These are phyloP conservation scores for Taphrina betulina DNA, from an alignment of 1,139 yeast species.

Conservation along the genomic window DNA sequence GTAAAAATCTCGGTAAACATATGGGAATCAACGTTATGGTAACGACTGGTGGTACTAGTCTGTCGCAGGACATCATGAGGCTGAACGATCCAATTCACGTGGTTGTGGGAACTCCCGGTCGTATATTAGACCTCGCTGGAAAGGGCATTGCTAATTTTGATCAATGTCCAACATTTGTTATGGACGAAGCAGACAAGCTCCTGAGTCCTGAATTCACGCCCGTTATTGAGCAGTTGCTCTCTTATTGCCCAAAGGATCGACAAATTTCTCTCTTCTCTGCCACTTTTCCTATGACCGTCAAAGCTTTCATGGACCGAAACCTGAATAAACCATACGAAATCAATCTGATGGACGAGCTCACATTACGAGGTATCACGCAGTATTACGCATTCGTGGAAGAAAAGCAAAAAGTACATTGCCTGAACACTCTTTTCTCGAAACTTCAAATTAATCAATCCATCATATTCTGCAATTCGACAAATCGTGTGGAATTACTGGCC, in stretches of 20 bases:
- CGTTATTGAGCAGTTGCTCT: constrained; percentile 81
- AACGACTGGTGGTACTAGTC: constrained; percentile 95
- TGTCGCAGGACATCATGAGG: constrained; percentile 91
- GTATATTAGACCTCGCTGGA: constrained; percentile 90
- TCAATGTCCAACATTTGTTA: constrained; percentile 82
- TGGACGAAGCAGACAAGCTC: constrained; percentile 99
- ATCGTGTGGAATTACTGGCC: constrained; percentile 91
- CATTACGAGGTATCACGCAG: constrained; percentile 93
- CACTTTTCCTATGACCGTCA: constrained; percentile 92
- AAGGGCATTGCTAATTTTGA: constrained; percentile 83
- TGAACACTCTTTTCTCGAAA: constrained; percentile 89
- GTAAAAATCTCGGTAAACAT: constrained; percentile 94
- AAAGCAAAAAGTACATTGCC: constrained; percentile 89
- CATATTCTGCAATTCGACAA: constrained; percentile 94
- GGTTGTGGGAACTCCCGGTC: constrained; percentile 93
- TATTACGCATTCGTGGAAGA: constrained; percentile 97
- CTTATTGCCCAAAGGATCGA: constrained; percentile 73
- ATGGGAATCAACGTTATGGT: constrained; percentile 86
- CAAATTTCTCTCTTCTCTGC: constrained; percentile 91
- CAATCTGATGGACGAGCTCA: constrained; percentile 95
- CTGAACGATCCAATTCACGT: constrained; percentile 88
- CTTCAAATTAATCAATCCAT: constrained; percentile 94
- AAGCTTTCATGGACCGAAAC: constrained; percentile 69
- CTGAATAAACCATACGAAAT: constrained; percentile 90
- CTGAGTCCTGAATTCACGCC: constrained; percentile 85